These are phyloP conservation scores for Salix brachista DNA, from an alignment of 345 rosid species.

Conservation along the genomic window DNA sequence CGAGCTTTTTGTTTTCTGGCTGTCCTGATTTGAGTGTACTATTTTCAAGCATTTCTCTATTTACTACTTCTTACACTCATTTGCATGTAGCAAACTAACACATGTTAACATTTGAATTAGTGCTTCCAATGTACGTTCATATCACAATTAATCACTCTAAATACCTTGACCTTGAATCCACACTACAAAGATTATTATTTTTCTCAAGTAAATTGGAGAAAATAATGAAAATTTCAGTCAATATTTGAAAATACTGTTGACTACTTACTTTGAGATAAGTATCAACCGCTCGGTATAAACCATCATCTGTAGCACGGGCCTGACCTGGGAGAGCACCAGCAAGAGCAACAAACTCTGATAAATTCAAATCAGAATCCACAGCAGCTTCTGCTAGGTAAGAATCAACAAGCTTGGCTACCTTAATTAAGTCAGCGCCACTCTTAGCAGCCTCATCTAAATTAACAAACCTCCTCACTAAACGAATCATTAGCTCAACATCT, in stretches of 20 bases:
- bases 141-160: background rate
- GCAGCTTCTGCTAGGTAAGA: conserved; percentile 72
- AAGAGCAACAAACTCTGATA: conserved; percentile 51
- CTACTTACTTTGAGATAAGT: conserved; percentile 76
- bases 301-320: conserved; percentile 66
- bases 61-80: background rate
- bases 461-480: conserved; percentile 60
- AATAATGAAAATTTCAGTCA: background rate
- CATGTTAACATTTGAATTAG: background rate
- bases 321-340: conserved; percentile 67
- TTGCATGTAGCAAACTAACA: background rate
- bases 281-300: conserved; percentile 78
- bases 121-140: background rate
- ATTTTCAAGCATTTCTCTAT: background rate
- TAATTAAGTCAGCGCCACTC: conserved; percentile 48
- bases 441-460: conserved; percentile 44
- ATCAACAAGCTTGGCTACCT: conserved; percentile 80
- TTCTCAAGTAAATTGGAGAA: background rate
- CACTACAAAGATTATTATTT: background rate
- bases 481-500: conserved; percentile 64
- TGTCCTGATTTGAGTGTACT: background rate
- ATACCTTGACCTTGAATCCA: background rate
- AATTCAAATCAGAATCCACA: conserved; percentile 50
- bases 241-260: background rate
- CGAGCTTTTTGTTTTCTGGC: background rate